phyloP scores from a whole-genome alignment of 2,329 filamentous ascomycete species.

The Fusarium globosum region DNA sequence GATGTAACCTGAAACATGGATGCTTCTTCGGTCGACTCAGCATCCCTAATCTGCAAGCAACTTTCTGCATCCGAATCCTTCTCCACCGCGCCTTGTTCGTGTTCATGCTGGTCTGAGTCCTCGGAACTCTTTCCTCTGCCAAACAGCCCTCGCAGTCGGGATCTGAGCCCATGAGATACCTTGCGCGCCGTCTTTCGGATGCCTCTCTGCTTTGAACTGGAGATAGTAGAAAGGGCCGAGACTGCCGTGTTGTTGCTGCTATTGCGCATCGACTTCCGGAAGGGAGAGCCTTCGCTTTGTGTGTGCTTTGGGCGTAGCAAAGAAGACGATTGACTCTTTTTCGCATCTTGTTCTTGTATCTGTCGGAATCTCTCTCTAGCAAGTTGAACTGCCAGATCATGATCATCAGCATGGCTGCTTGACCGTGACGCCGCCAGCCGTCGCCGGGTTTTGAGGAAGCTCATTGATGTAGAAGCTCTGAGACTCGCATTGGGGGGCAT shows the following conservation, averaged over 20 bases:
- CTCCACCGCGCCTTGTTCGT: slow-evolving; percentile 11
- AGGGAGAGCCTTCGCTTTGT: slow-evolving; percentile 48
- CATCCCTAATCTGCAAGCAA: slow-evolving; percentile 50
- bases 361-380: slow-evolving; percentile 53
- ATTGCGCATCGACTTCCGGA: slow-evolving; percentile 63
- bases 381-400: slow-evolving; percentile 51
- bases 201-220: slow-evolving; percentile 44
- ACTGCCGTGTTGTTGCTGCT: slow-evolving; percentile 55
- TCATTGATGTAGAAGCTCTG: slow-evolving; percentile 66
- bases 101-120: slow-evolving; percentile 3
- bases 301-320: slow-evolving; percentile 56
- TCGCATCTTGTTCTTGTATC: slow-evolving; percentile 48
- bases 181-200: slow-evolving; percentile 67
- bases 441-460: slow-evolving; percentile 56
- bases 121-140: slow-evolving; percentile 41
- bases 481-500: slow-evolving; percentile 40
- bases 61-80: slow-evolving; percentile 45
- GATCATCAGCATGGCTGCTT: slow-evolving; percentile 38
- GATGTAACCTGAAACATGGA: slow-evolving; percentile 62
- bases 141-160: slow-evolving; percentile 64
- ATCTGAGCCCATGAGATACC: slow-evolving; percentile 70
- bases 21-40: slow-evolving; percentile 52
- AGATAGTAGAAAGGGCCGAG: slow-evolving; percentile 45
- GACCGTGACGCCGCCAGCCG: slow-evolving; percentile 35
- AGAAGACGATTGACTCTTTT: slow-evolving; percentile 56